Conservation (phyloP, 2,329 filamentous ascomycete species). For the Ceratocystis ficicola region DNA sequence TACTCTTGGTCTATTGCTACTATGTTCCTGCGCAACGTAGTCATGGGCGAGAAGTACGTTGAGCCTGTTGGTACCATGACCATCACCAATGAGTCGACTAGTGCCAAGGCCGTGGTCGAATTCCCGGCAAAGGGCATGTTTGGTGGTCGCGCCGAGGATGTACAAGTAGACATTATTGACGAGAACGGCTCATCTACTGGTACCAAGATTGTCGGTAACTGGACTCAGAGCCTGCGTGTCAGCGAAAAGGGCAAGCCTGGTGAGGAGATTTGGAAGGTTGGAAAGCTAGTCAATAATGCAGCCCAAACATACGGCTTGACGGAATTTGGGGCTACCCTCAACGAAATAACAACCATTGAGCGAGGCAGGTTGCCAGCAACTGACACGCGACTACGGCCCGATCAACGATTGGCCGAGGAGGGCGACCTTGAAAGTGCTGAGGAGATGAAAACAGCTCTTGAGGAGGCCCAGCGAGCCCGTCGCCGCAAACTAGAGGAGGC, state of each 20-base stretch:
- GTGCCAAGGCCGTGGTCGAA: conserved; percentile 70
- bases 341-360: conserved; percentile 77
- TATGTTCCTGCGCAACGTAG: conserved; percentile 86
- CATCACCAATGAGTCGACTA: conserved; percentile 69
- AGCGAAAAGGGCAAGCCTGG: conserved; percentile 45
- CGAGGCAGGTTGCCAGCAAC: conserved; percentile 62
- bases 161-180: conserved; percentile 61
- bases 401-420: conserved; percentile 73
- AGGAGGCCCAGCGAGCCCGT: conserved; percentile 70
- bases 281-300: conserved; percentile 65
- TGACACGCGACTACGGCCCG: conserved; percentile 71
- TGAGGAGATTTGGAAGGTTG: conserved; percentile 65
- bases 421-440: conserved; percentile 77
- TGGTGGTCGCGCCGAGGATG: conserved; percentile 83
- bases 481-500: conserved; percentile 62
- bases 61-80: conserved; percentile 88
- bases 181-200: conserved; percentile 52
- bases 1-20: conserved; percentile 86
- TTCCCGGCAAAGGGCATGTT: conserved; percentile 98
- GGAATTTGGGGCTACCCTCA: conserved; percentile 70
- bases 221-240: conserved; percentile 63
- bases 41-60: conserved; percentile 95
- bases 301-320: conserved; percentile 79
- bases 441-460: conserved; percentile 65
- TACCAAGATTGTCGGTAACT: conserved; percentile 64